Evolutionary conservation across 352 stramenopile genomes (phyloP).

Genomic region (Phytopythium montanum): DNA sequence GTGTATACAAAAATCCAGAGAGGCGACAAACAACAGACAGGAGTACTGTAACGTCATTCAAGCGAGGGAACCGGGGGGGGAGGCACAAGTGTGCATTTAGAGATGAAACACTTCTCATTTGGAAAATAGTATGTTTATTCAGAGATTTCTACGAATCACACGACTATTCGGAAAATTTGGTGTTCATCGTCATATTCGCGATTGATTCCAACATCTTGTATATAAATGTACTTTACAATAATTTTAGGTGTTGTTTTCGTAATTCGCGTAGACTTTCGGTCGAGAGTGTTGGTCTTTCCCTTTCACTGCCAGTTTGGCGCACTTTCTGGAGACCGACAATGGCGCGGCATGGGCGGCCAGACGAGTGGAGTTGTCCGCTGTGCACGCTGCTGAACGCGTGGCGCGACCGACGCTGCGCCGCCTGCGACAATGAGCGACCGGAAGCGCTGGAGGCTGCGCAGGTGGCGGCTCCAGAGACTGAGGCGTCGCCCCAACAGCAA

Average conservation of each 20-base stretch:
- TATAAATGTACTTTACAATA: neutral
- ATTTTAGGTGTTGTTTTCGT: too few relatives aligned
- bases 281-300: neutral
- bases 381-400: conserved; percentile 65
- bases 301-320: conserved; percentile 4
- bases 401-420: conserved; percentile 37
- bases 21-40: too few relatives aligned
- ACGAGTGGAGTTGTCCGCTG: conserved; percentile 64
- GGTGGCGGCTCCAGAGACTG: neutral
- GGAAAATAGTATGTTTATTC: too few relatives aligned
- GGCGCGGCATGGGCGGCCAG: conserved; percentile 6
- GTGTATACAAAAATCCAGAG: too few relatives aligned
- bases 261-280: too few relatives aligned
- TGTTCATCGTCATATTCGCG: neutral
- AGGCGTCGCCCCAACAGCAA: neutral
- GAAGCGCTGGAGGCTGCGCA: conserved; percentile 1
- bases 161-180: too few relatives aligned
- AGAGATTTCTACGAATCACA: too few relatives aligned
- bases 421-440: conserved; percentile 45
- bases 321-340: neutral
- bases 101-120: neutral
- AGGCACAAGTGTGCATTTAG: too few relatives aligned
- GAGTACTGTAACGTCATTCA: too few relatives aligned
- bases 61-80: too few relatives aligned
- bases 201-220: neutral